phyloP scores from a whole-genome alignment of 2,329 filamentous ascomycete genomes.

The Tolypocladium guangdongense region DNA sequence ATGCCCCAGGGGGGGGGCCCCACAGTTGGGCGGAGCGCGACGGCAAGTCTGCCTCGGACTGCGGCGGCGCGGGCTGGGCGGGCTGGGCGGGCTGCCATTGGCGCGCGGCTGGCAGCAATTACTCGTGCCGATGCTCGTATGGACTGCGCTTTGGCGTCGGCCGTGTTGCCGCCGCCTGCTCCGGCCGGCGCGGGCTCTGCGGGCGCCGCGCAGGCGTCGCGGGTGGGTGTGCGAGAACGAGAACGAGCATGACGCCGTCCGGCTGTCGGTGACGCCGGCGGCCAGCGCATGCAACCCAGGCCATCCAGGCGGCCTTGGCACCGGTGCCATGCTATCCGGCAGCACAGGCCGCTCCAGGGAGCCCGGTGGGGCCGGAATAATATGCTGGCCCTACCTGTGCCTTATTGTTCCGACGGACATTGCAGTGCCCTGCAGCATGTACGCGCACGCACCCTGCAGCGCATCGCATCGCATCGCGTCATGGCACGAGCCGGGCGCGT shows the following conservation, averaged over 20 bases:
- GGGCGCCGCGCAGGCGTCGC: too few species aligned
- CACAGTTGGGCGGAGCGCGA: neutral
- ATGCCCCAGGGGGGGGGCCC: too few species aligned
- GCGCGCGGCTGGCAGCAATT: neutral
- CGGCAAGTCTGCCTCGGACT: neutral
- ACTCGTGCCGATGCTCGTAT: too few species aligned
- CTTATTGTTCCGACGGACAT: constrained; percentile 1
- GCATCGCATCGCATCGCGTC: neutral
- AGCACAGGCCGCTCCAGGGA: neutral
- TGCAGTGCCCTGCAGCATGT: too few species aligned
- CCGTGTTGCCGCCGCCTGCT: neutral
- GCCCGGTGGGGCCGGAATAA: too few species aligned
- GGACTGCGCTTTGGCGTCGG: neutral
- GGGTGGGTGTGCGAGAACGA: too few species aligned
- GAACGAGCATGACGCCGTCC: neutral
- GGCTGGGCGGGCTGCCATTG: neutral
- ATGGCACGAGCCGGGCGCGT: neutral
- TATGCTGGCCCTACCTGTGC: neutral
- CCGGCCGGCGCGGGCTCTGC: neutral
- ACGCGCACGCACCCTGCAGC: constrained; percentile 1
- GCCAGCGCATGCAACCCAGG: neutral
- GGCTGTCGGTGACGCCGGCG: constrained; percentile 1
- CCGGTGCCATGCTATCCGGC: neutral
- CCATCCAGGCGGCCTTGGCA: neutral
- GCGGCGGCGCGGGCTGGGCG: too few species aligned